These are phyloP conservation scores for Erodium maritimum DNA, from an alignment of 345 rosid genomes.

Conservation along the genomic window DNA sequence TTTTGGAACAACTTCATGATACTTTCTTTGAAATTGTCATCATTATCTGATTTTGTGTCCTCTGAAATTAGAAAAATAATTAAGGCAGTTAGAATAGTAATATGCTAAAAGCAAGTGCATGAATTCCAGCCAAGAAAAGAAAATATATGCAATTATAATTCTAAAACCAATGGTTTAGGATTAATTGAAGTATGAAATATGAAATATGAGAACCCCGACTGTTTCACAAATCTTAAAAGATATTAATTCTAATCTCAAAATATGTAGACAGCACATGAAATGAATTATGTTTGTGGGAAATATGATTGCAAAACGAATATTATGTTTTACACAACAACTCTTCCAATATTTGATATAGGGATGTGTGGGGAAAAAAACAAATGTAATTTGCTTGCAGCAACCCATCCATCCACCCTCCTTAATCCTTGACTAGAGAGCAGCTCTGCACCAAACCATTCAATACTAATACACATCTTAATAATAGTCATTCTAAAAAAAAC, in stretches of 20 bases:
- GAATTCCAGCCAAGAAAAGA: background rate
- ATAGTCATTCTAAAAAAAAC: too few relatives aligned
- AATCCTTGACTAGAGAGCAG: too few relatives aligned
- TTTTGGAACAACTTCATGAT: conserved; percentile 42
- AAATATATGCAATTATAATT: too few relatives aligned
- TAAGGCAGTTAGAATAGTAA: background rate
- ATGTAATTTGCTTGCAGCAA: too few relatives aligned
- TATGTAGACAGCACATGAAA: background rate
- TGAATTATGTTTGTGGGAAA: background rate
- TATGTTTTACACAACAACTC: background rate
- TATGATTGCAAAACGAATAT: background rate
- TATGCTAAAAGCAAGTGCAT: background rate
- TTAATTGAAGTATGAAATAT: too few relatives aligned
- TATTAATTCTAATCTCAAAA: background rate
- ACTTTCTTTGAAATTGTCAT: conserved; percentile 34
- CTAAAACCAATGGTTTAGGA: background rate
- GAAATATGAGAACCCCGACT: background rate
- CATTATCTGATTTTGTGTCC: conserved; percentile 49
- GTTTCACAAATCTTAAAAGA: background rate
- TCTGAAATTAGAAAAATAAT: conserved; percentile 36
- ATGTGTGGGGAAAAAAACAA: too few relatives aligned
- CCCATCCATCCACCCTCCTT: too few relatives aligned
- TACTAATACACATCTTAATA: too few relatives aligned
- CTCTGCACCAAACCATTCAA: too few relatives aligned
- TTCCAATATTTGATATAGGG: background rate